Percentiles rank a stretch among this genome's conserved stretches.
phyloP scores from a whole-genome alignment of 2,329 filamentous ascomycete genomes.

The Fusarium sp. region DNA sequence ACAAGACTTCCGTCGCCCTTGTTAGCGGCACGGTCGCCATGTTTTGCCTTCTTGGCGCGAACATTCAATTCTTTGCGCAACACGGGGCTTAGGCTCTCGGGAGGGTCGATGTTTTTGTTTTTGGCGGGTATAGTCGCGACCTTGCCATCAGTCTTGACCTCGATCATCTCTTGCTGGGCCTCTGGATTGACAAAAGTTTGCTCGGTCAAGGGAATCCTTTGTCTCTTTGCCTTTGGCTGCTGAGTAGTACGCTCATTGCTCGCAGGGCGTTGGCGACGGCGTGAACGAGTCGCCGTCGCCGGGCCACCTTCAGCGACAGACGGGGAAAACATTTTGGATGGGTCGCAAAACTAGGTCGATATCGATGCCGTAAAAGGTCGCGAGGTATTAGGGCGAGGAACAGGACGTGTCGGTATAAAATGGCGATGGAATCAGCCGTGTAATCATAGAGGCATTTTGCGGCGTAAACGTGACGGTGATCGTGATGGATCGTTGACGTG shows the following conservation, averaged over 20 bases:
- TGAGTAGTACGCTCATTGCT: conserved; percentile 65
- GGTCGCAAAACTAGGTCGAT: conserved; percentile 40
- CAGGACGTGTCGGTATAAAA: conserved; percentile 25
- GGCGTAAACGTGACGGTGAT: conserved; percentile 33
- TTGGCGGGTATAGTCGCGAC: conserved; percentile 57
- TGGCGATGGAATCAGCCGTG: conserved; percentile 42
- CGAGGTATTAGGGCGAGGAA: conserved; percentile 16
- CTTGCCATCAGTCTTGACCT: conserved; percentile 66
- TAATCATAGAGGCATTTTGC: conserved; percentile 46
- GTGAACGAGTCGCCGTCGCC: conserved; percentile 67
- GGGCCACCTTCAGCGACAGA: conserved; percentile 63
- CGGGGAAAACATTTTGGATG: conserved; percentile 68
- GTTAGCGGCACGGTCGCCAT: conserved; percentile 67
- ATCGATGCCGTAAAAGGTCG: conserved; percentile 25
- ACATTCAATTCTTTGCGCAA: conserved; percentile 67
- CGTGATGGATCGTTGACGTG: conserved; percentile 34
- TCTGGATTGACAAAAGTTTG: conserved; percentile 67
- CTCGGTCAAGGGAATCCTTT: conserved; percentile 67
- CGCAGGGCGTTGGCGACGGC: conserved; percentile 69
- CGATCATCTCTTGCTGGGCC: conserved; percentile 62
- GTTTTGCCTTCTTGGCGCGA: conserved; percentile 70
- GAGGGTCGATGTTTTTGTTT: conserved; percentile 59
- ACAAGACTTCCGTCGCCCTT: conserved; percentile 76
- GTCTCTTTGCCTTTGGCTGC: conserved; percentile 72
- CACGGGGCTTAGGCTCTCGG: conserved; percentile 55